Evolutionary conservation across 192 early-diverging fungal species (phyloP).

Genomic region (Diversispora epigaea): DNA sequence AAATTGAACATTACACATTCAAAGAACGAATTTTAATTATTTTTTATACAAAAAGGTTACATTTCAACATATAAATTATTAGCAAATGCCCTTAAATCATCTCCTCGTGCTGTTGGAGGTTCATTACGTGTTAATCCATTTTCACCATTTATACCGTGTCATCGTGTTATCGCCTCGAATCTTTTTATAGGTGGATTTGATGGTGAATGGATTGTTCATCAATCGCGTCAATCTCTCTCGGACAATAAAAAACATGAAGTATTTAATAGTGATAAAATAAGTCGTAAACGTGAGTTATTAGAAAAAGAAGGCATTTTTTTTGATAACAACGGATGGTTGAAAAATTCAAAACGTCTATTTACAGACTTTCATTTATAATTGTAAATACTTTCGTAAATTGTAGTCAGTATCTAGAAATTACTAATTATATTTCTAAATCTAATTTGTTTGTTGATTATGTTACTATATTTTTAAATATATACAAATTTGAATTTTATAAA

Average conservation of each 20-base stretch:
- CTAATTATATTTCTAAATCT: background rate
- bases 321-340: conserved; percentile 10
- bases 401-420: background rate
- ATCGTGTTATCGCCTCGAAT: conserved; percentile 61
- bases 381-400: background rate
- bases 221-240: background rate
- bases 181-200: conserved; percentile 58
- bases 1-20: no score
- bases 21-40: background rate
- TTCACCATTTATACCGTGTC: conserved; percentile 64
- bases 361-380: background rate
- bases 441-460: no score
- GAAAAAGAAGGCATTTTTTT: conserved; percentile 16
- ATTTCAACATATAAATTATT: conserved; percentile 24
- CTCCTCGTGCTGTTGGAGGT: conserved; percentile 18
- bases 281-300: conserved; percentile 1
- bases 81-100: conserved; percentile 6
- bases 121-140: conserved; percentile 56
- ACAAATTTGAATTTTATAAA: no score
- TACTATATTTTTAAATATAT: no score
- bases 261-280: background rate
- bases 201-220: conserved; percentile 19
- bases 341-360: background rate
- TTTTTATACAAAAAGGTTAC: conserved; percentile 13
- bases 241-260: background rate